A percentile compares a stretch with the other conserved stretches of the same genome.
Evolutionary conservation across 2,329 filamentous ascomycete species (phyloP).

Genomic region (Fusarium sp.): DNA sequence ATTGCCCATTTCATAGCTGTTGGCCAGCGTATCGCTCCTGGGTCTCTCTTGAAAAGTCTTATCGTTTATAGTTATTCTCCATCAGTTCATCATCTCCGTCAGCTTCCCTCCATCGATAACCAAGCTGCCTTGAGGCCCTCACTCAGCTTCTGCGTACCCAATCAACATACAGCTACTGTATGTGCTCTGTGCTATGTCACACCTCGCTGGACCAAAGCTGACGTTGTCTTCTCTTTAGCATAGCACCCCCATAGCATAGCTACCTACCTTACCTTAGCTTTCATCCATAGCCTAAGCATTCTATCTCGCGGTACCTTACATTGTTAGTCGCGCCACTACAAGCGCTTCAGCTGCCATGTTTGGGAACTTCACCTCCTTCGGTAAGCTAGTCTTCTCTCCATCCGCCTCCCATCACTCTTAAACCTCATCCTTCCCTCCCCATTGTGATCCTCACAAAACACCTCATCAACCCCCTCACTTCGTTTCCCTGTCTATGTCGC

Average conservation of each 20-base stretch:
- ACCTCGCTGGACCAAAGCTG: constrained; percentile 14
- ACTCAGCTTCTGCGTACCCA: neutral
- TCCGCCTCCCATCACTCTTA: neutral
- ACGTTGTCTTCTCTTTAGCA: constrained; percentile 25
- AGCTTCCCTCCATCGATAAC: constrained; percentile 1
- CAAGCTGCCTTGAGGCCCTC: constrained; percentile 5
- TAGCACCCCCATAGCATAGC: neutral
- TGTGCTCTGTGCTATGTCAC: constrained; percentile 19
- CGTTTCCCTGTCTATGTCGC: constrained; percentile 3
- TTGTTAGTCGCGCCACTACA: constrained; percentile 32
- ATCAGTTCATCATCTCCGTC: neutral
- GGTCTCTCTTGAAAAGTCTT: neutral
- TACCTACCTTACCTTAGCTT: neutral
- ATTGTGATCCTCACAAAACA: constrained; percentile 19
- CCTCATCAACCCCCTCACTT: constrained; percentile 33
- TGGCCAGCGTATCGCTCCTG: neutral
- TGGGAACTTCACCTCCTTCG: constrained; percentile 51
- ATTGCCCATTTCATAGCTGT: neutral
- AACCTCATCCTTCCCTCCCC: neutral
- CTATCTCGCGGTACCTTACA: constrained; percentile 24
- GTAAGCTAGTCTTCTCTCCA: constrained; percentile 45
- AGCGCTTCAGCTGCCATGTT: constrained; percentile 51
- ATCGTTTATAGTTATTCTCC: constrained; percentile 2
- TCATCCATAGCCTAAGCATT: constrained; percentile 1
- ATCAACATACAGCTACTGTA: constrained; percentile 7